A percentile compares a stretch with the other conserved stretches of the same genome.
phyloP scores from a whole-genome alignment of 139 green algal genomes.

The Diplosphaera chodatii region DNA sequence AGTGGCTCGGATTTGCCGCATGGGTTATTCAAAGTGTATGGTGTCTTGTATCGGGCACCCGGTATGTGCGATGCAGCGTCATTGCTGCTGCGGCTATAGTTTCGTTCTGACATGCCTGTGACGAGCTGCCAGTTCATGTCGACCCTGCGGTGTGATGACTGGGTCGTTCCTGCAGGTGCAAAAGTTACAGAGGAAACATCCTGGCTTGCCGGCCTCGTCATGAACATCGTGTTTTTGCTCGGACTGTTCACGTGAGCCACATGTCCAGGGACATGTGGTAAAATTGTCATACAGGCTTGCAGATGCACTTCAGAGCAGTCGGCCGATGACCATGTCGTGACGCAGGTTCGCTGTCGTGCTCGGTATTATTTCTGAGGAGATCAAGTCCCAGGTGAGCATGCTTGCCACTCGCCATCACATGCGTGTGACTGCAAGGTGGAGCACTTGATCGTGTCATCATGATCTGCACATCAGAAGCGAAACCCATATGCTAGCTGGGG shows the following conservation, averaged over 20 bases:
- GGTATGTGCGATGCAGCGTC: neutral
- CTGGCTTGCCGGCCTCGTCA: slow-evolving; percentile 5
- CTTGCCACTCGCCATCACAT: too few species aligned
- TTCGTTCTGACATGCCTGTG: too few species aligned
- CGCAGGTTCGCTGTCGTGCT: slow-evolving; percentile 11
- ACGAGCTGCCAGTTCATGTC: neutral
- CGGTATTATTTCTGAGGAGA: slow-evolving; percentile 20
- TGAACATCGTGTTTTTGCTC: slow-evolving; percentile 9
- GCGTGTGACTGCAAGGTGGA: too few species aligned
- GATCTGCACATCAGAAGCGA: too few species aligned
- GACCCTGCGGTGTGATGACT: neutral
- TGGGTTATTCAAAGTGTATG: slow-evolving; percentile 17
- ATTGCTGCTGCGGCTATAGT: too few species aligned
- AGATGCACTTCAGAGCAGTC: too few species aligned
- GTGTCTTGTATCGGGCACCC: slow-evolving; percentile 10
- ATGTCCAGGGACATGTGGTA: too few species aligned
- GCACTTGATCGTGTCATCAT: too few species aligned
- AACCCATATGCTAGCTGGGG: too few species aligned
- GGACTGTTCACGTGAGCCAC: slow-evolving; percentile 6
- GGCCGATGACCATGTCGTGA: neutral
- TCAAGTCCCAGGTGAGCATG: slow-evolving; percentile 17
- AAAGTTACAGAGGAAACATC: slow-evolving; percentile 23
- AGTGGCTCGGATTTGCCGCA: slow-evolving; percentile 8
- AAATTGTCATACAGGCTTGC: too few species aligned
- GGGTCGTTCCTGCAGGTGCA: neutral